Percentiles rank a stretch among this genome's conserved stretches.
Conservation (phyloP, 805 yeast genomes). For the Saccharomycopsis microspora region DNA sequence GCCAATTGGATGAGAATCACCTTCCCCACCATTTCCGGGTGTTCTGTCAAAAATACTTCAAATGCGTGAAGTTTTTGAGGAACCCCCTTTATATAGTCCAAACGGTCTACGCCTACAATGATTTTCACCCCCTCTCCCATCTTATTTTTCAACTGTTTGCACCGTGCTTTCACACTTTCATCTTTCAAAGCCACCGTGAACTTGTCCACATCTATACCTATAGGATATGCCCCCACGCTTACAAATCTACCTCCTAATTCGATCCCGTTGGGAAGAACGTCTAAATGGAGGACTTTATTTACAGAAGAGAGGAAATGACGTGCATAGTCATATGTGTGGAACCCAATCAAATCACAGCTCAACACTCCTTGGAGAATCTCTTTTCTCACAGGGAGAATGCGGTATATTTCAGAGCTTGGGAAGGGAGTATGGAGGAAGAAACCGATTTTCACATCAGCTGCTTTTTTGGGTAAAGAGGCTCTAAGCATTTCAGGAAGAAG, state of each 20-base stretch:
- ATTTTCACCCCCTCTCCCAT: slow-evolving; percentile 70
- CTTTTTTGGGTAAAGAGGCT: slow-evolving; percentile 37
- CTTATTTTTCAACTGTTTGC: slow-evolving; percentile 43
- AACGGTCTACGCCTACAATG: slow-evolving; percentile 92
- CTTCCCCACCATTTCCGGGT: slow-evolving; percentile 98
- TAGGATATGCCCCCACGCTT: slow-evolving; percentile 94
- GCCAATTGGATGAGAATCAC: slow-evolving; percentile 94
- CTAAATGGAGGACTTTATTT: slow-evolving; percentile 67
- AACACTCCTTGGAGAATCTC: slow-evolving; percentile 87
- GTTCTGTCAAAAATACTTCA: slow-evolving; percentile 81
- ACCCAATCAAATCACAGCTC: slow-evolving; percentile 90
- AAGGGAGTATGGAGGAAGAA: slow-evolving; percentile 96
- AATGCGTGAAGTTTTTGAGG: slow-evolving; percentile 96
- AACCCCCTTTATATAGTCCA: slow-evolving; percentile 96
- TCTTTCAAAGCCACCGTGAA: slow-evolving; percentile 69
- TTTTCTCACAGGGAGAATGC: slow-evolving; percentile 89
- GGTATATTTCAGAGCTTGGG: slow-evolving; percentile 92
- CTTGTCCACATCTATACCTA: slow-evolving; percentile 92
- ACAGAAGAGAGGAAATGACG: slow-evolving; percentile 90
- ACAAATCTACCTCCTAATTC: slow-evolving; percentile 67
- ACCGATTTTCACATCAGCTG: slow-evolving; percentile 63
- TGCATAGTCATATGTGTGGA: slow-evolving; percentile 98
- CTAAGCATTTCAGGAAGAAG: slow-evolving; percentile 81
- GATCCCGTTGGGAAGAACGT: slow-evolving; percentile 86
- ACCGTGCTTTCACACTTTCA: slow-evolving; percentile 52